Base-by-base conservation (phyloP, 139 green algal genomes). In the Chlorella sp. region DNA sequence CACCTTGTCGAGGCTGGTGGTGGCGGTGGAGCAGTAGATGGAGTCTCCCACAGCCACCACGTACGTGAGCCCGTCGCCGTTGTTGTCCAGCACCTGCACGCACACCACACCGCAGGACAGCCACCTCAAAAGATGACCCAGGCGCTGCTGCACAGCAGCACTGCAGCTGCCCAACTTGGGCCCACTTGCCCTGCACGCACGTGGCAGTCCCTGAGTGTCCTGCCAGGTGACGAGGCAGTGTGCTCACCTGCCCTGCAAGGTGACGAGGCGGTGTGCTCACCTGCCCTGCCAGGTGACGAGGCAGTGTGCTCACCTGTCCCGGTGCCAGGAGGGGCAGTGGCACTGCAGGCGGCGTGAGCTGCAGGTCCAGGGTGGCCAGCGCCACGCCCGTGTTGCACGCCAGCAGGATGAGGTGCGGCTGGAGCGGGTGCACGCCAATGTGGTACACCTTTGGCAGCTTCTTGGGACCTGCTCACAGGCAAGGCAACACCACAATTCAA, bases 391-490 rank as follows among this genome's bases (percentile, higher is more conserved):
- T 72, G 74, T 86, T 89, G 63, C 73, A 73, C 27, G 72, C 84
- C 1, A 77, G 70, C 1, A 73, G 75, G 22, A 81, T 72, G 1
- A 83, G 27, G 49, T 80, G 42, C 24, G 84, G 80, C n/a, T 74
- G 74, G 17, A 74, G 35, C 2, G 80, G 78, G 76, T 85, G 81
- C n/a, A 80, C 71, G 35, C 71, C 63, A 1, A 86, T 50, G n/a
- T 50, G 32, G 73, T 89, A 86, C 5, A 84, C 60, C 80, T 88
- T 88, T 73, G 83, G 83, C 6, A 64, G 5, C 30, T 76, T 78
- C 75, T 88, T 88, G 14, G 67, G 24, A 29, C 79, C 60, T 70
- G n/a, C n/a, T n/a, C n/a, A n/a, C n/a, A n/a, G n/a, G n/a, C n/a
- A n/a, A n/a, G n/a, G n/a, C n/a, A n/a, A n/a, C n/a, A n/a, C n/a